Conservation (phyloP, 768 basidiomycete genomes). For the Tricholomella constricta region DNA sequence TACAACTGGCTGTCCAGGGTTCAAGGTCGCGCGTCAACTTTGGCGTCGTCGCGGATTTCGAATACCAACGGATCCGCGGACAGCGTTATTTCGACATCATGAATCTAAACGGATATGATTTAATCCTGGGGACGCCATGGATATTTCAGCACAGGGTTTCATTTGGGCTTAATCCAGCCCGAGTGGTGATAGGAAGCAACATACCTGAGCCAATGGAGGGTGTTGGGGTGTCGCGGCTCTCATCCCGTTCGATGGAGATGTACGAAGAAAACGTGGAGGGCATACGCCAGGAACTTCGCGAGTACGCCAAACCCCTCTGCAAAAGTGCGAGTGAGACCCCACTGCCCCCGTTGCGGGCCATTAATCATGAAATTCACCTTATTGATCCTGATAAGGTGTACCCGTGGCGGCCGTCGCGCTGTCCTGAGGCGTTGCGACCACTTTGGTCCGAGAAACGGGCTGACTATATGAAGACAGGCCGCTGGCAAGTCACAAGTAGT, state of each 20-base stretch:
- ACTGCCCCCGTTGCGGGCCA: constrained; percentile 27
- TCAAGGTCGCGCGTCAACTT: constrained; percentile 37
- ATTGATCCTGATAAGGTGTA: constrained; percentile 31
- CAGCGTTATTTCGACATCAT: constrained; percentile 19
- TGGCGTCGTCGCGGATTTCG: constrained; percentile 21
- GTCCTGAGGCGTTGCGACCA: constrained; percentile 10
- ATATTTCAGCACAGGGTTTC: constrained; percentile 4
- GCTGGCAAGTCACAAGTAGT: constrained; percentile 4
- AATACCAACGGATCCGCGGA: constrained; percentile 35
- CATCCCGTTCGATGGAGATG: constrained; percentile 3
- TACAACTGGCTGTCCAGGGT: constrained; percentile 41
- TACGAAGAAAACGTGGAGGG: neutral
- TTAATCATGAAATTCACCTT: constrained; percentile 39
- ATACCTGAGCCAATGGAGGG: neutral
- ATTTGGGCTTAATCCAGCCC: neutral
- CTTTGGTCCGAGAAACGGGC: constrained; percentile 13
- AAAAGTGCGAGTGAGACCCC: neutral
- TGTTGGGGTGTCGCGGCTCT: neutral
- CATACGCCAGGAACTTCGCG: neutral
- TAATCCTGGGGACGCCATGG: constrained; percentile 3
- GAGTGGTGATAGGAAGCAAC: neutral
- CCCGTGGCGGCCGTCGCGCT: constrained; percentile 14
- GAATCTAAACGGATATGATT: constrained; percentile 4
- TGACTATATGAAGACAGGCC: constrained; percentile 4
- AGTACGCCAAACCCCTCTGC: neutral